Evolutionary conservation across 345 rosid species (phyloP).

Genomic region (Bruguiera parviflora): DNA sequence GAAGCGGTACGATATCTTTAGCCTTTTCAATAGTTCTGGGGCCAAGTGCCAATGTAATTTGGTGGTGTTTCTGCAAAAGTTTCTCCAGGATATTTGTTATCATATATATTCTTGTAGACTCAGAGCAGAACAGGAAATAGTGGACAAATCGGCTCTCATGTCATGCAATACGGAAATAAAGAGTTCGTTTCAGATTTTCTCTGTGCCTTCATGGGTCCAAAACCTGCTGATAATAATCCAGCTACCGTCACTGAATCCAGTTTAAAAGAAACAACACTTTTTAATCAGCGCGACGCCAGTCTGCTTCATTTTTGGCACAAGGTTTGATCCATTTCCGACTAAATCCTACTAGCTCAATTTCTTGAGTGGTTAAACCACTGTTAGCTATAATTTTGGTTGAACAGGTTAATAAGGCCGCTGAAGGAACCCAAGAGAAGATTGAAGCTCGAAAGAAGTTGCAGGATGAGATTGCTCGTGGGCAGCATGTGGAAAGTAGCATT

Average conservation of each 20-base stretch:
- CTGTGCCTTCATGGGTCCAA: conserved; percentile 40
- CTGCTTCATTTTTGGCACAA: conserved; percentile 37
- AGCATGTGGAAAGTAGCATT: conserved; percentile 41
- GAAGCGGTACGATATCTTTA: conserved; percentile 18
- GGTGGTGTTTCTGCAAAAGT: no score
- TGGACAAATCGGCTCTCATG: conserved; percentile 38
- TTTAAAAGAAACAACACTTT: neutral
- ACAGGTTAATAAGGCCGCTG: conserved; percentile 39
- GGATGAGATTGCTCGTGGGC: conserved; percentile 23
- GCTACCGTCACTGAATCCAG: neutral
- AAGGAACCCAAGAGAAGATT: conserved; percentile 35
- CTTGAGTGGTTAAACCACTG: neutral
- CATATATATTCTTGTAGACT: conserved; percentile 18
- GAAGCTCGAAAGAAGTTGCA: conserved; percentile 40
- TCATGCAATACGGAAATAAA: conserved; percentile 50
- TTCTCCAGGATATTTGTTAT: neutral
- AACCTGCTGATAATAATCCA: conserved; percentile 23
- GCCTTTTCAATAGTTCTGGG: neutral
- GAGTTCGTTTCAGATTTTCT: conserved; percentile 29
- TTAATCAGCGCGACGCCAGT: conserved; percentile 39
- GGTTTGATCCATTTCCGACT: conserved; percentile 16
- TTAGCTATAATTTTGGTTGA: neutral
- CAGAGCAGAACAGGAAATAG: conserved; percentile 43
- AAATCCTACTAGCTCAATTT: neutral
- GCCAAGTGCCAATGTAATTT: neutral